Conservation (phyloP, 129 eudicot genomes). For the Escallonia rubra region DNA sequence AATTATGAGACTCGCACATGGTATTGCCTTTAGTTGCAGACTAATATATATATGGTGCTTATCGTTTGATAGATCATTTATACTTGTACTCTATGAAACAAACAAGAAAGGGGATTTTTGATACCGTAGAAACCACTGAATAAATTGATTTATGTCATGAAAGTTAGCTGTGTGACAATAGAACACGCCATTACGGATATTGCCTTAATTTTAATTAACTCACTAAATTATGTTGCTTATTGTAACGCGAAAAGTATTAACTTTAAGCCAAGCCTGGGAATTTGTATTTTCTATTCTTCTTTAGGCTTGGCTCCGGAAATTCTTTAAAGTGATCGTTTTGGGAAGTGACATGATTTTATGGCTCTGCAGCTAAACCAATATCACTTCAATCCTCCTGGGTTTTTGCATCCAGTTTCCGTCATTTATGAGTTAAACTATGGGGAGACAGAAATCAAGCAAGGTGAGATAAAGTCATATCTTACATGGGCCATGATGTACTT, state of each 20-base stretch:
- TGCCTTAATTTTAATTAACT: neutral
- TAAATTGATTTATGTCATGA: neutral
- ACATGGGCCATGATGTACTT: neutral
- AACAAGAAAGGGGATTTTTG: neutral
- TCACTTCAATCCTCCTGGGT: conserved; percentile 85
- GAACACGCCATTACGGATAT: no score
- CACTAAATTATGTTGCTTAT: neutral
- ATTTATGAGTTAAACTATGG: conserved; percentile 79
- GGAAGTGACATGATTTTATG: conserved; percentile 8
- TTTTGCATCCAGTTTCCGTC: conserved; percentile 78
- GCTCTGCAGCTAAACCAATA: conserved; percentile 68
- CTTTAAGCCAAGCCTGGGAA: no score
- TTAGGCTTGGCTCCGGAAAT: no score
- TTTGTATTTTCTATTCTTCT: no score
- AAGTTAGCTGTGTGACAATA: neutral
- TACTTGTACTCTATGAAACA: no score
- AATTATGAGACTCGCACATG: neutral
- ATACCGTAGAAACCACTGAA: neutral
- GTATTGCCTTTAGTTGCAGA: neutral
- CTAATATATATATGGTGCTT: neutral
- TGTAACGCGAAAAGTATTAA: neutral
- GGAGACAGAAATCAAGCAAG: conserved; percentile 95
- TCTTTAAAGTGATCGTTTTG: neutral
- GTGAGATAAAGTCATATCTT: conserved; percentile 25
- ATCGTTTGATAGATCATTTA: no score